A percentile compares a stretch with the other conserved stretches of the same genome.
phyloP scores from a whole-genome alignment of 2,329 filamentous ascomycete genomes.

The Penicillium brevicompactum region DNA sequence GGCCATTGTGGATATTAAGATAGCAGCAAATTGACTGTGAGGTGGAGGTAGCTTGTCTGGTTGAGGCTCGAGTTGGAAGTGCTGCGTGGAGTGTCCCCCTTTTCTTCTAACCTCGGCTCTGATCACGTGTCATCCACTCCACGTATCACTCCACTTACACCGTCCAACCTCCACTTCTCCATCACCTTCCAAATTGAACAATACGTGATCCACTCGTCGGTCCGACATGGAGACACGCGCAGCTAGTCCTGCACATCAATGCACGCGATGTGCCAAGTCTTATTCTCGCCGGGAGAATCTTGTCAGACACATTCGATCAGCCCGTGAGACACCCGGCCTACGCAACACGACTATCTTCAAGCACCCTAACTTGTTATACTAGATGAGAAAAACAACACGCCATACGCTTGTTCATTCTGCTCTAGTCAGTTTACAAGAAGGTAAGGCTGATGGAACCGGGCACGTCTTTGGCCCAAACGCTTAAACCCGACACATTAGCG shows the following conservation, averaged over 20 bases:
- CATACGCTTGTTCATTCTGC: neutral
- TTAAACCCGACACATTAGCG: neutral
- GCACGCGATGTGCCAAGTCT: conserved; percentile 1
- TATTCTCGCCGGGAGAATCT: conserved; percentile 9
- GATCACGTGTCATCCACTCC: neutral
- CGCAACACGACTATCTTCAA: neutral
- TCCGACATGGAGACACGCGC: neutral
- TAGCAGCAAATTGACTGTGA: neutral
- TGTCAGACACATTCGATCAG: conserved; percentile 5
- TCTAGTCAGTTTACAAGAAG: neutral
- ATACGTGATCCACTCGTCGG: neutral
- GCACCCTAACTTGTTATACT: neutral
- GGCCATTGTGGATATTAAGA: neutral
- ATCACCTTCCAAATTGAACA: neutral
- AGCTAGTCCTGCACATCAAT: neutral
- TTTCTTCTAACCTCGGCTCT: neutral
- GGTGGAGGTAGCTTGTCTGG: neutral
- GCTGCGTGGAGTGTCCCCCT: neutral
- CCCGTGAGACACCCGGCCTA: conserved; percentile 1
- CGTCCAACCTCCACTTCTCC: neutral
- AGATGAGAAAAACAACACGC: neutral
- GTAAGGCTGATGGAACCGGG: neutral
- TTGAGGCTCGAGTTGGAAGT: neutral
- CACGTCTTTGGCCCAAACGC: neutral
- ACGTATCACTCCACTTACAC: neutral